phyloP scores from a whole-genome alignment of 2,329 filamentous ascomycete species.

The Diaporthe sp. region DNA sequence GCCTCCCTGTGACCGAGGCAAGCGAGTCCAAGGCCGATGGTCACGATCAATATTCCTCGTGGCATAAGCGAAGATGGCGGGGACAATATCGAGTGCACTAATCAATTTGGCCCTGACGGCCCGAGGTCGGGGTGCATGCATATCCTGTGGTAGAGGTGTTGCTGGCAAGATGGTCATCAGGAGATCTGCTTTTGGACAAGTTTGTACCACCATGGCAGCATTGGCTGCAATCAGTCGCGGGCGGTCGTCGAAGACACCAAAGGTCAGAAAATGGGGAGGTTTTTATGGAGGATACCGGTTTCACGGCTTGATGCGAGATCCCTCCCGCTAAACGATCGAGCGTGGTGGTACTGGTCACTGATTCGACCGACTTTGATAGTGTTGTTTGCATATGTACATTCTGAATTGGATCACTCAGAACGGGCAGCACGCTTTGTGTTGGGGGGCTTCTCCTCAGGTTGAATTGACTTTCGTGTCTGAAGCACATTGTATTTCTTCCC shows the following conservation, averaged over 20 bases:
- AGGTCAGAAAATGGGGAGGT: background rate
- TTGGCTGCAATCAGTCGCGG: background rate
- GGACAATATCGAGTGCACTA: slow-evolving; percentile 38
- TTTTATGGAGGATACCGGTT: background rate
- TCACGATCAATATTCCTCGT: slow-evolving; percentile 37
- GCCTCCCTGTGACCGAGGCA: slow-evolving; percentile 46
- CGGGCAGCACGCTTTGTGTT: background rate
- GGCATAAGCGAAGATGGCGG: slow-evolving; percentile 36
- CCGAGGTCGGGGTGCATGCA: background rate
- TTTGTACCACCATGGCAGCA: background rate
- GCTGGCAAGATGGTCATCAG: background rate
- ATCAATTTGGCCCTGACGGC: background rate
- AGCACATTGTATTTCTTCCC: background rate
- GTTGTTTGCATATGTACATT: slow-evolving; percentile 1
- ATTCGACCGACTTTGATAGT: background rate
- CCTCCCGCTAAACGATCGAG: slow-evolving; percentile 18
- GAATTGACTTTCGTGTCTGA: background rate
- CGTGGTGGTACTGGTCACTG: background rate
- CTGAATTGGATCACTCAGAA: background rate
- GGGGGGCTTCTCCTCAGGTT: background rate
- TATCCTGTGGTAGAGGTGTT: background rate
- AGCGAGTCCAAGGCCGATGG: background rate
- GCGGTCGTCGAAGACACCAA: background rate
- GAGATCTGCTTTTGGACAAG: background rate
- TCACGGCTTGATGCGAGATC: slow-evolving; percentile 15